Conservation (phyloP, 2,329 filamentous ascomycete genomes). For the Bipolaris victoriae region DNA sequence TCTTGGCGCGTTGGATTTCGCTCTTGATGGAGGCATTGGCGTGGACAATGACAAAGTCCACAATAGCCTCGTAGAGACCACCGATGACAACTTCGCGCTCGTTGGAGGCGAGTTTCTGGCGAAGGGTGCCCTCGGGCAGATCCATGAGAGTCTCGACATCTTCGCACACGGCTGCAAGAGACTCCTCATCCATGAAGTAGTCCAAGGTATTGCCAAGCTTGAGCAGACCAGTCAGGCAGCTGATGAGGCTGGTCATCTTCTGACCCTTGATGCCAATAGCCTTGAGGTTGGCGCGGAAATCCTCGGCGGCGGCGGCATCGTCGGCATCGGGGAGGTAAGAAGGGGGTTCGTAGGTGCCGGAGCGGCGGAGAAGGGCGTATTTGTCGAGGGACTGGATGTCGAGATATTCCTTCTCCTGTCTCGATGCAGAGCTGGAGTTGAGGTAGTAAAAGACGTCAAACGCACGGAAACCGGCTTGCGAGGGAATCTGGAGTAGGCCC, state of each 20-base stretch:
- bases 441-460: constrained; percentile 99
- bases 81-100: constrained; percentile 83
- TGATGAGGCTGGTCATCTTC: constrained; percentile 80
- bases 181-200: constrained; percentile 82
- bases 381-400: constrained; percentile 76
- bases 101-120: constrained; percentile 78
- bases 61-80: constrained; percentile 88
- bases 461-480: constrained; percentile 81
- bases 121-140: constrained; percentile 81
- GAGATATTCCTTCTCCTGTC: constrained; percentile 86
- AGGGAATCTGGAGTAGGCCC: constrained; percentile 80
- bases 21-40: constrained; percentile 83
- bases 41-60: constrained; percentile 91
- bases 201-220: constrained; percentile 92
- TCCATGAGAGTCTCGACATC: constrained; percentile 88
- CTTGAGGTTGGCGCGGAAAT: constrained; percentile 85
- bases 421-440: constrained; percentile 86
- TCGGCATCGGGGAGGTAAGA: constrained; percentile 91
- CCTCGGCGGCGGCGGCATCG: constrained; percentile 89
- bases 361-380: constrained; percentile 80
- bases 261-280: constrained; percentile 92
- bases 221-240: constrained; percentile 81
- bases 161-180: constrained; percentile 83
- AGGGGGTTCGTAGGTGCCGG: constrained; percentile 84
- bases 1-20: constrained; percentile 72